Base-by-base conservation (phyloP, 2,329 filamentous ascomycete genomes). In the Talaromyces marneffei region DNA sequence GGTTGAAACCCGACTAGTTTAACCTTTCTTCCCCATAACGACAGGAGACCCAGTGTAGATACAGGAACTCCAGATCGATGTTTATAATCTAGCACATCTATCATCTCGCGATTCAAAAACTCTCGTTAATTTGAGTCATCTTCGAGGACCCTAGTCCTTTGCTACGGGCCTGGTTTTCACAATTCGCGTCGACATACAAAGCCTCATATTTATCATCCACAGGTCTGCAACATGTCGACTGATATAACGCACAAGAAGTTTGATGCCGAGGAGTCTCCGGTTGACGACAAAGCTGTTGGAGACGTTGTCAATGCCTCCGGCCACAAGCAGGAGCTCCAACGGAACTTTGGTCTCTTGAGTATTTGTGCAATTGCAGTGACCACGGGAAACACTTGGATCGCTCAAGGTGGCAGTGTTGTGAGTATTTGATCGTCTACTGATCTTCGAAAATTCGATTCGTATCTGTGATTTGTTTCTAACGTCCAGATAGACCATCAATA, bases 371-470 rank as follows among this genome's bases (percentile, higher is more conserved):
- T 85, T 50, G 85, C 83, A 0, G 72, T 87, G 56, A 87, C 84
- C 1, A 83, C 86, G 25, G 85, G 86, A 70, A 87, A 86, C 67
- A 85, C 85, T 18, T 88, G 85, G 85, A 80, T 85, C 59, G 83
- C 85, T 5, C 74, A 87, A 62, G 85, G 84, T 59, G 85, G 85
- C 12, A 85, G 84, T 58, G 79, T 87, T 40, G 81, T 80, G 4
- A 76, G 85, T 52, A 80, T 4, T 40, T 14, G 18, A 12, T 12
- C n/a, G 5, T 48, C 40, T 23, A 5, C 5, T 23, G 20, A 35
- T 35, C 35, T 27, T 27, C 16, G n/a, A 23, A 2, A 55, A 55
- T 55, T n/a, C 18, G 29, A 25, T 27, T 50, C 4, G 16, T 18
- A 4, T 31, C 33, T 31, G 12, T 18, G 53, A 63, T 16, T 33